phyloP scores from a whole-genome alignment of 805 yeast genomes.

The Saturnispora mendoncae region DNA sequence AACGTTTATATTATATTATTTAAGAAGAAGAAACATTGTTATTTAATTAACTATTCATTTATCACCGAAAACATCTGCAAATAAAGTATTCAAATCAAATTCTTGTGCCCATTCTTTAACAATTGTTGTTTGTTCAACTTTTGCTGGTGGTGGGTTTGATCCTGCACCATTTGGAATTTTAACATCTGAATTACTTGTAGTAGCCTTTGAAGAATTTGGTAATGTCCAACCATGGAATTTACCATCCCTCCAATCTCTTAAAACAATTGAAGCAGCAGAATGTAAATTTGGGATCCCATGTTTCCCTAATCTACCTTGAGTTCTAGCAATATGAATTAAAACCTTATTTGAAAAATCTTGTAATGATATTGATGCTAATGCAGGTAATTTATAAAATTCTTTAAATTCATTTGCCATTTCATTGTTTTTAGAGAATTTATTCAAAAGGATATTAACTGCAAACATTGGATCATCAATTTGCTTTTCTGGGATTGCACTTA shows the following conservation, averaged over 20 bases:
- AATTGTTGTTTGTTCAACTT: conserved; percentile 60
- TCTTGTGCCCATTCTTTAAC: conserved; percentile 92
- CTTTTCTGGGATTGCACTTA: conserved; percentile 86
- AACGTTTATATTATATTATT: not conserved
- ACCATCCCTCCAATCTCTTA: conserved; percentile 97
- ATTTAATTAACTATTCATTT: not conserved
- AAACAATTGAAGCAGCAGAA: conserved; percentile 71
- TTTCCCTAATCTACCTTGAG: conserved; percentile 81
- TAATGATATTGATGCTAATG: conserved; percentile 62
- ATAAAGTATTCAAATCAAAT: conserved; percentile 81
- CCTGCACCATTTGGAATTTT: conserved; percentile 28
- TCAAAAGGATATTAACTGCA: conserved; percentile 68
- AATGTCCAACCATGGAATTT: conserved; percentile 84
- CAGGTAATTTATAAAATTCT: conserved; percentile 67
- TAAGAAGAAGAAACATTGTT: not conserved
- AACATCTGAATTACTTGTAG: conserved; percentile 30
- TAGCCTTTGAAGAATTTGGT: conserved; percentile 39
- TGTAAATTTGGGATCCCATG: conserved; percentile 90
- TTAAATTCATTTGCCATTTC: conserved; percentile 74
- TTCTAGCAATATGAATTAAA: conserved; percentile 86
- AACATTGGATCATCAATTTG: conserved; percentile 76
- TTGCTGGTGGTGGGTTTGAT: conserved; percentile 33
- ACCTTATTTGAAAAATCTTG: conserved; percentile 78
- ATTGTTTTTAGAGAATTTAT: conserved; percentile 61
- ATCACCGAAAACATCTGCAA: conserved; percentile 34